Evolutionary conservation across 2,329 filamentous ascomycete species (phyloP).

Genomic region (Cladosporium sp.): DNA sequence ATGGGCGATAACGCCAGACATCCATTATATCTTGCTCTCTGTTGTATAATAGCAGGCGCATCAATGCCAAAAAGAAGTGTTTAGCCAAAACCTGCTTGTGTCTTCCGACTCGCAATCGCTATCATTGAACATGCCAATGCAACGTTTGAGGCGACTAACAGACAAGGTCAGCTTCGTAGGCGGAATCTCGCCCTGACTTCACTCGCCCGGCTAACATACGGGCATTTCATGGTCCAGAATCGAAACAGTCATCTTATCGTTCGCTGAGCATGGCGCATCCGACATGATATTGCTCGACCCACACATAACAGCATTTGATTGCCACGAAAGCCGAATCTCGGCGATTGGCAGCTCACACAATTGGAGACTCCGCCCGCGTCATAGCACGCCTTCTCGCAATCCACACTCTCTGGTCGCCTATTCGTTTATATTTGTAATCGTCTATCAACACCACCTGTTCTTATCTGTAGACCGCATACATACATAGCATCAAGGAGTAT

Average conservation of each 20-base stretch:
- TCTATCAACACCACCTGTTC: conserved; percentile 1
- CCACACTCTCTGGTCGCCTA: not conserved
- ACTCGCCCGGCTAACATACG: not conserved
- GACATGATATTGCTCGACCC: not conserved
- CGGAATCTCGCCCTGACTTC: not conserved
- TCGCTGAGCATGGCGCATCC: not conserved
- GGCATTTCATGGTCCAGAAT: not conserved
- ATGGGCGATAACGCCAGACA: not conserved
- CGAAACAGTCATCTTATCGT: not conserved
- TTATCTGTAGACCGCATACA: not conserved
- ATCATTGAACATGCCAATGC: not conserved
- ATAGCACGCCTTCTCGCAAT: conserved; percentile 19
- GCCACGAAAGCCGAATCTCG: conserved; percentile 2
- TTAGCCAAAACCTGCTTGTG: not conserved
- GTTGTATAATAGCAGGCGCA: conserved; percentile 12
- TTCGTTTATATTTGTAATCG: not conserved
- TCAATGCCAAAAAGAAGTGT: conserved; percentile 1
- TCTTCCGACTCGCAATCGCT: not conserved
- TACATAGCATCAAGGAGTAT: not conserved
- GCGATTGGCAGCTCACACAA: conserved; percentile 10
- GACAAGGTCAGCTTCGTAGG: not conserved
- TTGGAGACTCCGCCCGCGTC: conserved; percentile 4
- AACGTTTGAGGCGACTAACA: not conserved
- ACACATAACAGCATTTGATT: not conserved
- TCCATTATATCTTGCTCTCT: conserved; percentile 2